Evolutionary conservation across 257 asterid genomes (phyloP).

Genomic region (Ajuga chamaepitys): DNA sequence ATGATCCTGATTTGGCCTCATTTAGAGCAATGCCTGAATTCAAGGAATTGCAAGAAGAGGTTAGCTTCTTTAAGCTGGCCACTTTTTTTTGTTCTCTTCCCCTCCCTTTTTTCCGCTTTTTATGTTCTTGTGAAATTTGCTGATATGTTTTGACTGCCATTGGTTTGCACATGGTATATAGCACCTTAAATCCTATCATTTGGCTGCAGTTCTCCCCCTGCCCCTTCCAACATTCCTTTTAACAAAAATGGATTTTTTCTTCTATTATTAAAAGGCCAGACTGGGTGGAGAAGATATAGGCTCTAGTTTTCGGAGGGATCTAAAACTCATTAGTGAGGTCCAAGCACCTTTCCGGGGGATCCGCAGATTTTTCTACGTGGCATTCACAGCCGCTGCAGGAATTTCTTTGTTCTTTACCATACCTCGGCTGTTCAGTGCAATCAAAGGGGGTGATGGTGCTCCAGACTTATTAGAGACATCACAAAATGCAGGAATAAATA

Average conservation of each 20-base stretch:
- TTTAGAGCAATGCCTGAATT: slow-evolving; percentile 90
- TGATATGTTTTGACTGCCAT: too few relatives aligned
- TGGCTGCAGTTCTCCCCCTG: too few relatives aligned
- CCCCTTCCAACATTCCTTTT: not conserved
- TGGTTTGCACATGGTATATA: too few relatives aligned
- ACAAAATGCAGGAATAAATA: slow-evolving; percentile 68
- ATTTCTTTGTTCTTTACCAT: slow-evolving; percentile 64
- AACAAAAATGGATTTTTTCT: not conserved
- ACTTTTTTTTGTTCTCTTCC: not conserved
- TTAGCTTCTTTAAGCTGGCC: slow-evolving; percentile 22
- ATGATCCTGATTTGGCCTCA: slow-evolving; percentile 97
- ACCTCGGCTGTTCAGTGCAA: slow-evolving; percentile 65
- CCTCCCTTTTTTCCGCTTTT: too few relatives aligned
- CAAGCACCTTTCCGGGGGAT: slow-evolving; percentile 99
- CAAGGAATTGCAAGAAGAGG: slow-evolving; percentile 96
- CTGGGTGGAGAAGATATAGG: slow-evolving; percentile 97
- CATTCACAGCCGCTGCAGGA: slow-evolving; percentile 88
- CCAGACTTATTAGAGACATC: slow-evolving; percentile 66
- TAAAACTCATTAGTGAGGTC: slow-evolving; percentile 93
- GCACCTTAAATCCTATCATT: too few relatives aligned
- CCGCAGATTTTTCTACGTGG: slow-evolving; percentile 81
- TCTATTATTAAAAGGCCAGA: slow-evolving; percentile 49
- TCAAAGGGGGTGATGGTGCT: slow-evolving; percentile 83
- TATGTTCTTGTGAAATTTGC: too few relatives aligned
- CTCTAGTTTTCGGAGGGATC: slow-evolving; percentile 86